Percentiles rank a stretch among this genome's conserved stretches.
Conservation (phyloP, 176 grass and related monocot species). For the Cenchrus purpureus region DNA sequence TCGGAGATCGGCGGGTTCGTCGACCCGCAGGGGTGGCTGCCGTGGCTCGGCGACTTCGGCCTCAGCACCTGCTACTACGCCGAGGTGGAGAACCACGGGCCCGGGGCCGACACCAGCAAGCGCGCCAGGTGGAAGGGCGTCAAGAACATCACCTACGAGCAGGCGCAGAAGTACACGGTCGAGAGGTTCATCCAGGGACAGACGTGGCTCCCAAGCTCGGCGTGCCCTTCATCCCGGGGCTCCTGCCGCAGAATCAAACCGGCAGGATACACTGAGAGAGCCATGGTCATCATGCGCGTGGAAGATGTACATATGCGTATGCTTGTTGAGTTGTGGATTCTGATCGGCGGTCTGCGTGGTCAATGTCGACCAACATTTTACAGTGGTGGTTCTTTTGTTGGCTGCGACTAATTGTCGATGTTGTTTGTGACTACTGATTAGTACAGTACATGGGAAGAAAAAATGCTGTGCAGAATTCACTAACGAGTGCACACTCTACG, state of each 20-base stretch:
- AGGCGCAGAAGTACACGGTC: conserved; percentile 60
- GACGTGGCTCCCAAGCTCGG: conserved; percentile 61
- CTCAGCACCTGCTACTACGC: conserved; percentile 81
- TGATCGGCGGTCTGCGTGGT: not conserved
- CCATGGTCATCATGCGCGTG: not conserved
- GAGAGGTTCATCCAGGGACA: conserved; percentile 76
- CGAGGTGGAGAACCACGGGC: conserved; percentile 70
- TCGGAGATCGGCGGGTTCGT: conserved; percentile 65
- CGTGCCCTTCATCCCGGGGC: conserved; percentile 59
- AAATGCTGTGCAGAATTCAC: not conserved
- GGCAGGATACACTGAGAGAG: conserved; percentile 43
- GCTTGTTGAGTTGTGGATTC: not conserved
- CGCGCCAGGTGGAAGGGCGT: conserved; percentile 67
- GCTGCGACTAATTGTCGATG: not conserved
- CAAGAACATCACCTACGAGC: conserved; percentile 43
- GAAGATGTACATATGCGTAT: not conserved
- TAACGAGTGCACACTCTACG: not conserved
- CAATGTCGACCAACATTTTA: not conserved
- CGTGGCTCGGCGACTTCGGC: conserved; percentile 67
- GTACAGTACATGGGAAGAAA: not conserved
- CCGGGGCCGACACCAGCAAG: conserved; percentile 46
- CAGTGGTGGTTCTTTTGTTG: not conserved
- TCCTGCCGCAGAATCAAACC: conserved; percentile 44
- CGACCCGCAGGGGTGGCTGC: conserved; percentile 66
- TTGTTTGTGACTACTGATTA: not conserved